Percentiles rank a stretch among this genome's conserved stretches.
phyloP scores from a whole-genome alignment of 305 asterid species.

The Solanum aculeatissimum region DNA sequence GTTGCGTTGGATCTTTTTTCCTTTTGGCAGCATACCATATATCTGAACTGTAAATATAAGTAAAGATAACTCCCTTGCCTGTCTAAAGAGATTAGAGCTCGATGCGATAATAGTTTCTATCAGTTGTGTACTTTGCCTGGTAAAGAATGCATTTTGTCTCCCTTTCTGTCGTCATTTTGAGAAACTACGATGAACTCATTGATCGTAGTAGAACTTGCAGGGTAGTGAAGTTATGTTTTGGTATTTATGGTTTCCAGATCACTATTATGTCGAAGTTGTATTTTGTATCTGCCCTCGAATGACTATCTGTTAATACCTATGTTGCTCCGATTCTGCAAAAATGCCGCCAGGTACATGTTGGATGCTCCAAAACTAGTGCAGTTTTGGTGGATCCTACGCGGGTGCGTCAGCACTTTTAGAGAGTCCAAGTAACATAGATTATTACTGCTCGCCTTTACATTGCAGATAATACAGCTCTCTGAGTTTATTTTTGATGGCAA shows the following conservation, averaged over 20 bases:
- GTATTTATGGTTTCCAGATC: not conserved
- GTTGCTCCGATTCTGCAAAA: not conserved
- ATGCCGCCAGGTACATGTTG: not conserved
- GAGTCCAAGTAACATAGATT: not conserved
- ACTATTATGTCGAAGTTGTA: not conserved
- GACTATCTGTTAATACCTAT: not conserved
- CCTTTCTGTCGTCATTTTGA: not conserved
- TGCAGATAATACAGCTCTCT: not conserved
- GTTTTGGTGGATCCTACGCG: not conserved
- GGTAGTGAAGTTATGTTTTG: not conserved
- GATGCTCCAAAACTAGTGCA: not conserved
- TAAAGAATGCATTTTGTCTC: not conserved
- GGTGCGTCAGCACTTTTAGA: not conserved
- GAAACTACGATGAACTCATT: not conserved
- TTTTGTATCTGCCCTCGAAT: not conserved
- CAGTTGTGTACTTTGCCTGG: not conserved
- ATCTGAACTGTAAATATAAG: not conserved
- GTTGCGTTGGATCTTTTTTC: not conserved
- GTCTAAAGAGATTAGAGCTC: not conserved
- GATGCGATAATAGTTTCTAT: not conserved
- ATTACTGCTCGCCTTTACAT: not conserved
- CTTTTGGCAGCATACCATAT: not conserved
- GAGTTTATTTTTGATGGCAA: not conserved
- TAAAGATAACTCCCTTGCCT: not conserved
- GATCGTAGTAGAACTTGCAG: not conserved